phyloP scores from a whole-genome alignment of 2,329 filamentous ascomycete genomes.

The Dactylonectria macrodidyma region DNA sequence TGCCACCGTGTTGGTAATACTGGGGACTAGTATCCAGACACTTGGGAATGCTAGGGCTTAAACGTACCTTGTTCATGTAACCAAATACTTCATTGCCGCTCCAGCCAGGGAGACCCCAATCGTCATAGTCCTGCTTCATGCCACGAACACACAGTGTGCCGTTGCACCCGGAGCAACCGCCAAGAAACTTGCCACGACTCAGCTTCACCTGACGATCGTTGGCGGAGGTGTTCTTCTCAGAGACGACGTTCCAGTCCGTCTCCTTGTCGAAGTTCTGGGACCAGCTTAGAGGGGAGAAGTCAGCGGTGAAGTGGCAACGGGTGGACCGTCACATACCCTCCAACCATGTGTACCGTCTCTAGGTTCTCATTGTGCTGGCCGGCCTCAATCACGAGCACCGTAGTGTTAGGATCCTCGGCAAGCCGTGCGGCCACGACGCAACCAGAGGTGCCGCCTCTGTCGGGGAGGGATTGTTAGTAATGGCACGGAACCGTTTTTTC shows the following conservation, averaged over 20 bases:
- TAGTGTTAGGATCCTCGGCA: conserved; percentile 51
- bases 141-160: conserved; percentile 66
- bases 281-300: conserved; percentile 49
- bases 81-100: conserved; percentile 69
- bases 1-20: not conserved
- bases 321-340: conserved; percentile 55
- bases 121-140: conserved; percentile 64
- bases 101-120: conserved; percentile 70
- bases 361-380: conserved; percentile 58
- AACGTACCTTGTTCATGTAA: conserved; percentile 67
- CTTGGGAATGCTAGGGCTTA: not conserved
- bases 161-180: conserved; percentile 65
- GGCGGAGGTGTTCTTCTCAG: conserved; percentile 56
- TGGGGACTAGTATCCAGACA: not conserved
- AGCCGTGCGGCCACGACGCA: conserved; percentile 56
- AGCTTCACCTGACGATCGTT: conserved; percentile 62
- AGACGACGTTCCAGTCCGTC: conserved; percentile 66
- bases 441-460: conserved; percentile 55
- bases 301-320: not conserved
- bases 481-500: not conserved
- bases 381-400: conserved; percentile 56
- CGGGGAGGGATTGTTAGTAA: conserved; percentile 22
- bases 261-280: conserved; percentile 62
- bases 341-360: conserved; percentile 66
- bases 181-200: conserved; percentile 64